Conservation (phyloP, 805 yeast species). For the Saturnispora dispora region DNA sequence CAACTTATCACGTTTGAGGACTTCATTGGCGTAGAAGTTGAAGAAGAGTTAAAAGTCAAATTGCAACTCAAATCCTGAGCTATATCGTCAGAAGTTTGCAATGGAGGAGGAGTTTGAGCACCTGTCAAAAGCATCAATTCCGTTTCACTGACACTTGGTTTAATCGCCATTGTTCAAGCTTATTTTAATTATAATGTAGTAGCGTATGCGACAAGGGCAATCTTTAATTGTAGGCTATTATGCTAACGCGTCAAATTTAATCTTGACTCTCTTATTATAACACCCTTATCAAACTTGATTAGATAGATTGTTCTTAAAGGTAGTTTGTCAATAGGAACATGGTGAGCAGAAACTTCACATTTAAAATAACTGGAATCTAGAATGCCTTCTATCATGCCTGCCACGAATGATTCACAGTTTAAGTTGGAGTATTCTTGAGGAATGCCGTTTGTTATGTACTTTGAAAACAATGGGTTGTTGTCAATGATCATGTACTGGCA, state of each 20-base stretch:
- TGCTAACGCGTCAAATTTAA: conserved; percentile 21
- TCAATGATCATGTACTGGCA: conserved; percentile 75
- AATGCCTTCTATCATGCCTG: conserved; percentile 80
- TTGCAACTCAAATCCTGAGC: neutral
- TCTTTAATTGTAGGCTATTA: neutral
- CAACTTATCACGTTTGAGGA: neutral
- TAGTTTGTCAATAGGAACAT: conserved; percentile 48
- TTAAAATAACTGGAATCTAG: conserved; percentile 64
- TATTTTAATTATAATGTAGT: neutral
- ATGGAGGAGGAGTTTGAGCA: neutral
- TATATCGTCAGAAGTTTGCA: neutral
- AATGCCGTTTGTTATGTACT: conserved; percentile 48
- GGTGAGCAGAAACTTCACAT: conserved; percentile 77
- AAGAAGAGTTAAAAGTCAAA: neutral
- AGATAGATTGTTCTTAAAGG: conserved; percentile 70
- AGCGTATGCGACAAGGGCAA: neutral
- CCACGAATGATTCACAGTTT: conserved; percentile 75
- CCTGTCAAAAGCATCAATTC: neutral
- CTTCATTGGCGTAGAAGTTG: conserved; percentile 6
- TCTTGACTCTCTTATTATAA: conserved; percentile 33
- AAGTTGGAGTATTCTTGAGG: conserved; percentile 73
- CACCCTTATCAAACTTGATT: conserved; percentile 55
- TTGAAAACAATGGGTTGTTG: conserved; percentile 59
- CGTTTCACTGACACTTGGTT: neutral
- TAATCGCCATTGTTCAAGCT: neutral